Evolutionary conservation across 2,329 filamentous ascomycete genomes (phyloP).

Genomic region (Nigrospora osmanthi): DNA sequence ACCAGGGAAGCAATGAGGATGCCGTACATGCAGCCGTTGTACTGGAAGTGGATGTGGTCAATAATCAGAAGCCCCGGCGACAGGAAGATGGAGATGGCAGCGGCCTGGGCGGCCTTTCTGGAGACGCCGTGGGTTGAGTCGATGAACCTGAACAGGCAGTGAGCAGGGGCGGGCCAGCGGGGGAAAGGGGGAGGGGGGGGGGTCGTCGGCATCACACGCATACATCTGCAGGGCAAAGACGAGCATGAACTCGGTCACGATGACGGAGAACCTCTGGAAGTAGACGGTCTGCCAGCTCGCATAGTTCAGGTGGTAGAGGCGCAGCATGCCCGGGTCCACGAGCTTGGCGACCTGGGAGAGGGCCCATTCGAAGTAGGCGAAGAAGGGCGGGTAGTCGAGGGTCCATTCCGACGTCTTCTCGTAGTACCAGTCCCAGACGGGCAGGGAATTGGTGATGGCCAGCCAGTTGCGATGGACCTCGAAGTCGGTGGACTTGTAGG

Average conservation of each 20-base stretch:
- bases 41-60: slow-evolving; percentile 96
- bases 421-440: slow-evolving; percentile 86
- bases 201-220: slow-evolving; percentile 9
- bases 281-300: slow-evolving; percentile 90
- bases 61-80: slow-evolving; percentile 94
- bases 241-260: slow-evolving; percentile 75
- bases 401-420: slow-evolving; percentile 99
- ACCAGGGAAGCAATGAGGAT: slow-evolving; percentile 81
- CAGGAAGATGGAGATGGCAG: slow-evolving; percentile 80
- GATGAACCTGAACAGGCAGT: slow-evolving; percentile 54
- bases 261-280: slow-evolving; percentile 86
- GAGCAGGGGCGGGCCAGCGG: not conserved
- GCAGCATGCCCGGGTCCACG: slow-evolving; percentile 74
- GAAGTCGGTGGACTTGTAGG: slow-evolving; percentile 98
- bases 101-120: slow-evolving; percentile 75
- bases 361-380: slow-evolving; percentile 92
- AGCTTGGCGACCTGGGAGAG: slow-evolving; percentile 74
- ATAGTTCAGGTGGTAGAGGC: slow-evolving; percentile 73
- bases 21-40: slow-evolving; percentile 95
- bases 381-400: slow-evolving; percentile 96
- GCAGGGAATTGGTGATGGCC: slow-evolving; percentile 85
- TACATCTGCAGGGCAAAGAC: slow-evolving; percentile 75
- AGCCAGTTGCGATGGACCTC: slow-evolving; percentile 99
- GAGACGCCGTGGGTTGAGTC: slow-evolving; percentile 57
- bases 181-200: too few relatives aligned